These are phyloP conservation scores for Conticribra weissflogii DNA, from an alignment of 108 stramenopile genomes.

Conservation along the genomic window DNA sequence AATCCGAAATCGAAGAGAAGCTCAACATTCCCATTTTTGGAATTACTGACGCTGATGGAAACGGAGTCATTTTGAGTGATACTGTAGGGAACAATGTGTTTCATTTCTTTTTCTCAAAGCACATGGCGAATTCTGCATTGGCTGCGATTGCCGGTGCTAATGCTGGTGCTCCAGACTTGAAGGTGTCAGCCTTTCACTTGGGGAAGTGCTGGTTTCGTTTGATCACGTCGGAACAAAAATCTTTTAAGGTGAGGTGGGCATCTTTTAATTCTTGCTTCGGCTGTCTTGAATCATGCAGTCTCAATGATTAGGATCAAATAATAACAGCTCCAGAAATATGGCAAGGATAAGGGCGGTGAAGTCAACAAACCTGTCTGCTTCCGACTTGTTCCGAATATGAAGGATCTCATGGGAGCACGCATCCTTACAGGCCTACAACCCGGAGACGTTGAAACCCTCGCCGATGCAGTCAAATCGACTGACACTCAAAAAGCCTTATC, in stretches of 20 bases:
- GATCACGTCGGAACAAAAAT: constrained; percentile 21
- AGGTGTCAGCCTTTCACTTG: constrained; percentile 46
- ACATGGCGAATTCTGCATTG: constrained; percentile 45
- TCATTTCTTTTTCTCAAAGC: constrained; percentile 49
- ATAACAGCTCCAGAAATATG: constrained; percentile 28
- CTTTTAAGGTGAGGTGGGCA: constrained; percentile 12
- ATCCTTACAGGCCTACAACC: constrained; percentile 46
- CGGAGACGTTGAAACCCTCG: constrained; percentile 31
- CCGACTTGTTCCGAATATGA: constrained; percentile 50
- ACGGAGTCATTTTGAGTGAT: constrained; percentile 46
- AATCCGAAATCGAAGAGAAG: constrained; percentile 52
- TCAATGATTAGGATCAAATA: no score
- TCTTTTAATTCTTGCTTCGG: not conserved
- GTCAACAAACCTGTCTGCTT: constrained; percentile 35
- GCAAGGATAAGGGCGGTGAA: constrained; percentile 15
- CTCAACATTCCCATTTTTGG: constrained; percentile 51
- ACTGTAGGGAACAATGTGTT: constrained; percentile 35
- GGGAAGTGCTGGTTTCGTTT: constrained; percentile 53
- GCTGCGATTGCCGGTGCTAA: constrained; percentile 36
- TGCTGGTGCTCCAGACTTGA: constrained; percentile 34
- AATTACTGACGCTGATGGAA: constrained; percentile 47
- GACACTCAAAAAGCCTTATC: constrained; percentile 33
- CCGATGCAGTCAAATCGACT: constrained; percentile 40
- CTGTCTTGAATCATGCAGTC: not conserved
- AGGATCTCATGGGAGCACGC: constrained; percentile 53